A percentile compares a stretch with the other conserved stretches of the same genome.
These are phyloP conservation scores for Phytophthora sansomeana DNA, from an alignment of 352 stramenopile genomes.

Conservation along the genomic window DNA sequence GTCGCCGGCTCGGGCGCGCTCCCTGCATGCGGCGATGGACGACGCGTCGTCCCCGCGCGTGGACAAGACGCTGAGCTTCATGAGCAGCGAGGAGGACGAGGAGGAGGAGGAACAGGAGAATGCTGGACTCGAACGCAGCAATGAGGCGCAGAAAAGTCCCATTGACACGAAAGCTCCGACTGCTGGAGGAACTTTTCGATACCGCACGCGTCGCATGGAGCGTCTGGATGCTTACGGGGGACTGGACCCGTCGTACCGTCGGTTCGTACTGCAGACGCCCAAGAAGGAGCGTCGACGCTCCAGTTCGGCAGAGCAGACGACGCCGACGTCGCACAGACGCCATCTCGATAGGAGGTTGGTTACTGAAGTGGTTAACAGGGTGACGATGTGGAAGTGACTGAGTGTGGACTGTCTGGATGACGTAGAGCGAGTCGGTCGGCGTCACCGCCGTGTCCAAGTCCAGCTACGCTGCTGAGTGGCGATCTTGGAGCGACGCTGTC, in stretches of 20 bases:
- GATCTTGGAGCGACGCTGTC: constrained; percentile 50
- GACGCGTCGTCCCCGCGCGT: constrained; percentile 38
- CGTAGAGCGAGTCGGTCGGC: constrained; percentile 26
- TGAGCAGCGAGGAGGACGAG: constrained; percentile 46
- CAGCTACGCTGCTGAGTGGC: constrained; percentile 46
- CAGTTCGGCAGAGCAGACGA: constrained; percentile 27
- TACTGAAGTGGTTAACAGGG: background rate
- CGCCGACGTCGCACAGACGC: constrained; percentile 21
- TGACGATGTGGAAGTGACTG: background rate
- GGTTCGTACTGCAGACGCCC: constrained; percentile 19
- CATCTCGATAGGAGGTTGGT: constrained; percentile 27
- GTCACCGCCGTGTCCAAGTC: constrained; percentile 48
- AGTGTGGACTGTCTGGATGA: background rate
- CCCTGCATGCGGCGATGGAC: constrained; percentile 37
- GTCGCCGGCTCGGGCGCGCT: constrained; percentile 36
- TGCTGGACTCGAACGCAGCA: constrained; percentile 3
- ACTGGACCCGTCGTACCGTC: constrained; percentile 30
- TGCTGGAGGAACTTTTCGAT: constrained; percentile 29
- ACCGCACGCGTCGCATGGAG: constrained; percentile 40
- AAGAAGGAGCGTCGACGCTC: constrained; percentile 20
- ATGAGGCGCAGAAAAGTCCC: background rate
- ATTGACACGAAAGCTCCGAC: background rate
- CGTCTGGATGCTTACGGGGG: constrained; percentile 31
- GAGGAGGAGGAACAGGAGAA: constrained; percentile 28
- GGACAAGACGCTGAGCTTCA: constrained; percentile 44